Percentiles rank a stretch among this genome's conserved stretches.
Conservation (phyloP, 176 grass and related monocot species). For the Oryza glumipatula region DNA sequence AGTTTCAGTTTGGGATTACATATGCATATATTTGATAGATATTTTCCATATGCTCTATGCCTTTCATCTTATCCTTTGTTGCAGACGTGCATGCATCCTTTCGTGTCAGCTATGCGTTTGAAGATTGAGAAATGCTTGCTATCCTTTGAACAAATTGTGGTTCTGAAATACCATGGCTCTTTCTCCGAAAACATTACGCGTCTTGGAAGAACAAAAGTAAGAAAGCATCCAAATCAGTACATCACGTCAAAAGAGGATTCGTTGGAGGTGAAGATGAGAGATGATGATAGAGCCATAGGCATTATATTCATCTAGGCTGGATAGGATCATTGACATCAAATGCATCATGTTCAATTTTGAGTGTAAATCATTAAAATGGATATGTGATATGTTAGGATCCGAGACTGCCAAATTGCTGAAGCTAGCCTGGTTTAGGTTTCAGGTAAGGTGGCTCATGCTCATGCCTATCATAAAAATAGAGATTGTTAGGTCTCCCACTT, state of each 20-base stretch:
- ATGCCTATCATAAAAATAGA: constrained; percentile 28
- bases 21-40: not conserved
- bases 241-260: constrained; percentile 42
- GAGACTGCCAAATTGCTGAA: not conserved
- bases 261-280: constrained; percentile 36
- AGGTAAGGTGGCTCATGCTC: constrained; percentile 20
- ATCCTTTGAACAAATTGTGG: constrained; percentile 26
- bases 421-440: constrained; percentile 36
- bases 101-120: constrained; percentile 7
- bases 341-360: constrained; percentile 33
- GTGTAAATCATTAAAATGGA: constrained; percentile 39
- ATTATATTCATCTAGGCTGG: constrained; percentile 32
- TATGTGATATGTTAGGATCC: constrained; percentile 45
- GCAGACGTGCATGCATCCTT: not conserved
- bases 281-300: constrained; percentile 25
- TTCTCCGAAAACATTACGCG: constrained; percentile 4
- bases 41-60: not conserved
- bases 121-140: not conserved
- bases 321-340: constrained; percentile 18
- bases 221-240: constrained; percentile 29
- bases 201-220: constrained; percentile 27
- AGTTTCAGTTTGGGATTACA: not conserved
- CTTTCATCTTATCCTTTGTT: constrained; percentile 32
- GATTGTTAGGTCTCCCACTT: constrained; percentile 38
- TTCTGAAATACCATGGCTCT: constrained; percentile 35